phyloP scores from a whole-genome alignment of 2,329 filamentous ascomycete species.

The Botrytis fragariae region DNA sequence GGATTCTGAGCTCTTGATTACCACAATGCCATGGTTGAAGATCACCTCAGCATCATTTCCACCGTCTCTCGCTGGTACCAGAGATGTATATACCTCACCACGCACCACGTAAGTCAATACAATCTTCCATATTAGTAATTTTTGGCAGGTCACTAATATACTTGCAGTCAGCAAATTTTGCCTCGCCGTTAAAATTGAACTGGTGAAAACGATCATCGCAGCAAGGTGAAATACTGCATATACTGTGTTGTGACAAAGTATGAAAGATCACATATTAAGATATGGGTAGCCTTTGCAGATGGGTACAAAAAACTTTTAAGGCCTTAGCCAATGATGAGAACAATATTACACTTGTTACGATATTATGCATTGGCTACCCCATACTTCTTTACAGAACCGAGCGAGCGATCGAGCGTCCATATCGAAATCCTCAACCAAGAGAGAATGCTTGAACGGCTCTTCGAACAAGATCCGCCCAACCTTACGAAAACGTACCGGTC shows the following conservation, averaged over 20 bases:
- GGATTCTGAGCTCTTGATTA: neutral
- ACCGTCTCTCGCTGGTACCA: neutral
- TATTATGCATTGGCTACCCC: neutral
- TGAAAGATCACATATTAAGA: neutral
- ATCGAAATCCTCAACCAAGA: neutral
- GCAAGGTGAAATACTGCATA: neutral
- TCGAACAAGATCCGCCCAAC: neutral
- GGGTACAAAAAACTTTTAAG: neutral
- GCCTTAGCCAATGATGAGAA: neutral
- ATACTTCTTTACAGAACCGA: neutral
- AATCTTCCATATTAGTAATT: neutral
- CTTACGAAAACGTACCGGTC: neutral
- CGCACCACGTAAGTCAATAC: neutral
- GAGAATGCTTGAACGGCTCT: neutral
- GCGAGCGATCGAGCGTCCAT: neutral
- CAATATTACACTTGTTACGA: neutral
- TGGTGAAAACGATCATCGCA: neutral
- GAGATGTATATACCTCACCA: neutral
- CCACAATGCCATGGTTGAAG: neutral
- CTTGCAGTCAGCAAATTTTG: neutral
- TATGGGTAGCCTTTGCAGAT: neutral
- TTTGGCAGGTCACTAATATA: neutral
- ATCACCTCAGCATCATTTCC: neutral
- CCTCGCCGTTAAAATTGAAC: neutral
- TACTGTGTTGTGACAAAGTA: neutral